These are phyloP conservation scores for Wickerhamomyces canadensis DNA, from an alignment of 805 yeast species.

Conservation along the genomic window DNA sequence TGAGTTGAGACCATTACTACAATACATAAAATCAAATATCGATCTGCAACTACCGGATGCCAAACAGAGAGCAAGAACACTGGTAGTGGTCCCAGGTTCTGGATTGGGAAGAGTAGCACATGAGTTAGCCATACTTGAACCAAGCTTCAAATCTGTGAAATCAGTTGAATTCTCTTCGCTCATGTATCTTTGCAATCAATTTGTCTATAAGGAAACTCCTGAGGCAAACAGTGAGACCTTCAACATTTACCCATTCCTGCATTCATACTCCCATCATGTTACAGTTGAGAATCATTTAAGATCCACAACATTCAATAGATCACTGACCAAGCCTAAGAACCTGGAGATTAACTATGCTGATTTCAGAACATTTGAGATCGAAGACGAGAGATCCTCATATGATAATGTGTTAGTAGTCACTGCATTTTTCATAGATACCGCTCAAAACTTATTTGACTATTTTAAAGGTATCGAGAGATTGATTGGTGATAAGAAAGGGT, in stretches of 20 bases:
- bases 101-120: slow-evolving; percentile 80
- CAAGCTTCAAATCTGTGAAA: slow-evolving; percentile 45
- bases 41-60: slow-evolving; percentile 21
- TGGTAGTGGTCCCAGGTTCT: slow-evolving; percentile 77
- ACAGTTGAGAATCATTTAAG: slow-evolving; percentile 46
- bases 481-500: slow-evolving; percentile 40
- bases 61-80: slow-evolving; percentile 32
- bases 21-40: slow-evolving; percentile 45
- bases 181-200: slow-evolving; percentile 68
- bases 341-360: slow-evolving; percentile 52
- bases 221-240: slow-evolving; percentile 1
- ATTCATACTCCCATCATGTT: slow-evolving; percentile 63
- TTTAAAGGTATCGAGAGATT: slow-evolving; percentile 55
- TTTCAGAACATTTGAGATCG: slow-evolving; percentile 48
- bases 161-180: slow-evolving; percentile 72
- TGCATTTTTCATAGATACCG: slow-evolving; percentile 86
- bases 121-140: slow-evolving; percentile 40
- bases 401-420: slow-evolving; percentile 54
- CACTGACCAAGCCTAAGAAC: slow-evolving; percentile 37
- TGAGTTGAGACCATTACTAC: slow-evolving; percentile 49
- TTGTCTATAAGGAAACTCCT: slow-evolving; percentile 38
- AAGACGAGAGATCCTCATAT: slow-evolving; percentile 23
- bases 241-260: slow-evolving; percentile 47
- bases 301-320: slow-evolving; percentile 27
- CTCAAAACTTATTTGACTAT: slow-evolving; percentile 77